Conservation (phyloP, 1,139 yeast species). For the Kluyveromyces marxianus region DNA sequence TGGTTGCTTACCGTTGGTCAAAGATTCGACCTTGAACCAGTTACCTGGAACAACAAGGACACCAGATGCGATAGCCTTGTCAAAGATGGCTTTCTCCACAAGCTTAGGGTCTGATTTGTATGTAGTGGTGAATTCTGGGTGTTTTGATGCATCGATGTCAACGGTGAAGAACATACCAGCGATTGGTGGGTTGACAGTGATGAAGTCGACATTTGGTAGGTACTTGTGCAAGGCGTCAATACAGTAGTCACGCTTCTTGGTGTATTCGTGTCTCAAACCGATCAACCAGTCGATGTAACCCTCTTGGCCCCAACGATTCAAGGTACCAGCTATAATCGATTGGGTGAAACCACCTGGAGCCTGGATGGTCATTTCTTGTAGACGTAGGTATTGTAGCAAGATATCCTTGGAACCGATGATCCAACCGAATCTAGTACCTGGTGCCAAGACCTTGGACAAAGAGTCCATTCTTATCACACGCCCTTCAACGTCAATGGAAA, state of each 20-base stretch:
- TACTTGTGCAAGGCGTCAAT: conserved; percentile 43
- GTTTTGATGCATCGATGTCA: conserved; percentile 46
- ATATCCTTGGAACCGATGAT: conserved; percentile 64
- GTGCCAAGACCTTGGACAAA: conserved; percentile 86
- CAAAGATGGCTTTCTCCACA: conserved; percentile 44
- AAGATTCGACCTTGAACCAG: conserved; percentile 46
- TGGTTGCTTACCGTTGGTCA: conserved; percentile 46
- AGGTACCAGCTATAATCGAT: conserved; percentile 53
- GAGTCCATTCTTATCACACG: conserved; percentile 88
- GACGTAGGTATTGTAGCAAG: conserved; percentile 60
- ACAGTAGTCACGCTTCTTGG: conserved; percentile 63
- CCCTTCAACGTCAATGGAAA: conserved; percentile 77
- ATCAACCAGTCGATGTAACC: conserved; percentile 86
- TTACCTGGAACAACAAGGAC: conserved; percentile 55
- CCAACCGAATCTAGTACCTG: conserved; percentile 91
- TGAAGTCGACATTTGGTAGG: conserved; percentile 34
- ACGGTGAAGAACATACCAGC: conserved; percentile 64
- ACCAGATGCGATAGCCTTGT: conserved; percentile 42
- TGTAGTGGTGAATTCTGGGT: conserved; percentile 45
- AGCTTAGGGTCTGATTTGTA: conserved; percentile 40
- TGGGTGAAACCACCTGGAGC: conserved; percentile 78
- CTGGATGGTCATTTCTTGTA: conserved; percentile 80
- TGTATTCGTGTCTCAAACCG: conserved; percentile 74
- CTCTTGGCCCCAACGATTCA: conserved; percentile 66
- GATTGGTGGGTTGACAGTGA: conserved; percentile 43